A percentile compares a stretch with the other conserved stretches of the same genome.
Evolutionary conservation across 2,329 filamentous ascomycete genomes (phyloP).

Genomic region (Colletotrichum sp.): DNA sequence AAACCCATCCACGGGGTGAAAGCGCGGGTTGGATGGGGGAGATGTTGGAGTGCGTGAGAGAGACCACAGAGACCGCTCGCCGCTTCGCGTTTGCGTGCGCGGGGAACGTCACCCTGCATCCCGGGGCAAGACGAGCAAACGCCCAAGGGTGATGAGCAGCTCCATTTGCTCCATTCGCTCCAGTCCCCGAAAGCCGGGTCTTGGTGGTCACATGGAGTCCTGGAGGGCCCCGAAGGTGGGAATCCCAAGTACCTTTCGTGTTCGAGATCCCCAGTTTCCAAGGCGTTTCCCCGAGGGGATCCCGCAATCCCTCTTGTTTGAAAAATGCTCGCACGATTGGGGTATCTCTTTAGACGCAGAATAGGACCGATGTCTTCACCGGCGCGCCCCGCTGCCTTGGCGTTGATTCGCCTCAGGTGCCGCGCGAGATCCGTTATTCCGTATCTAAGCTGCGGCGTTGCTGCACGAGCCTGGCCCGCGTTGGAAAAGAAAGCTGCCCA

Average conservation of each 20-base stretch:
- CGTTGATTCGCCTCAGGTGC: neutral
- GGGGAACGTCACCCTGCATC: conserved; percentile 19
- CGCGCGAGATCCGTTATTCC: conserved; percentile 4
- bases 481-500: neutral
- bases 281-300: conserved; percentile 9
- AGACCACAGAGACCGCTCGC: neutral
- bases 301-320: neutral
- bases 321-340: conserved; percentile 1
- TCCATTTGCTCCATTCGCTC: neutral
- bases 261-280: neutral
- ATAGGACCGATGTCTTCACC: conserved; percentile 2
- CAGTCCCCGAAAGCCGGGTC: neutral
- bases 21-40: neutral
- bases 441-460: neutral
- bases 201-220: neutral
- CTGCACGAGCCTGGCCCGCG: neutral
- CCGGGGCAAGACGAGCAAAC: neutral
- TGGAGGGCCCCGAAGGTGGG: neutral
- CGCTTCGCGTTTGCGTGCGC: neutral
- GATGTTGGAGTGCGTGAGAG: neutral
- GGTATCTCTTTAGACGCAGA: neutral
- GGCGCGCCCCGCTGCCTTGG: neutral
- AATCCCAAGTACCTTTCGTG: neutral
- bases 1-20: neutral
- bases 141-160: neutral